These are phyloP conservation scores for Pichia thaimueangensis DNA, from an alignment of 805 yeast genomes.

Conservation along the genomic window DNA sequence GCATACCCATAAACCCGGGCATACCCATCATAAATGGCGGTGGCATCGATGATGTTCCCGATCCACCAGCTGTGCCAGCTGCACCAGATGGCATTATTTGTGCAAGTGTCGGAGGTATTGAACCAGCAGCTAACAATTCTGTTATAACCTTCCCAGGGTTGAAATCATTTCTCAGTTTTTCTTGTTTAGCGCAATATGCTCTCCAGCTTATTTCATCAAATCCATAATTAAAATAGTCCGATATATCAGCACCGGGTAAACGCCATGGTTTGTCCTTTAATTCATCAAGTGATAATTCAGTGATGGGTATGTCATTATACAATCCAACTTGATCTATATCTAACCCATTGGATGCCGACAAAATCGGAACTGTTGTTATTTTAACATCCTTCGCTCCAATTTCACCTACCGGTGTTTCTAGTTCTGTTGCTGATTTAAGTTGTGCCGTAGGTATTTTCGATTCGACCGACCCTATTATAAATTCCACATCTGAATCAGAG, in stretches of 20 bases:
- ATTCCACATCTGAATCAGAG: constrained; percentile 63
- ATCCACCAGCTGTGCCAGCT: constrained; percentile 1
- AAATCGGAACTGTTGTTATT: constrained; percentile 26
- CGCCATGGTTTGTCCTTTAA: constrained; percentile 97
- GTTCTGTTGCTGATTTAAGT: constrained; percentile 11
- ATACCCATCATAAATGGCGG: constrained; percentile 27
- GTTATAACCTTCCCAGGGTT: constrained; percentile 76
- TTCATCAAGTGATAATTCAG: constrained; percentile 71
- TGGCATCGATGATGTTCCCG: constrained; percentile 13
- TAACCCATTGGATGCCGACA: constrained; percentile 37
- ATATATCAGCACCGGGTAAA: constrained; percentile 89
- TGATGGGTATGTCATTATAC: constrained; percentile 74
- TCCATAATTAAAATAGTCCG: constrained; percentile 94
- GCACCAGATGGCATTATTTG: constrained; percentile 26
- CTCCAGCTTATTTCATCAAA: constrained; percentile 96
- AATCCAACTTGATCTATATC: constrained; percentile 72
- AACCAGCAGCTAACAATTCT: constrained; percentile 38
- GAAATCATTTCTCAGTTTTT: constrained; percentile 69
- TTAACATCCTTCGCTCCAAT: constrained; percentile 12
- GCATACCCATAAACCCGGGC: constrained; percentile 23
- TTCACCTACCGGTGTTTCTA: constrained; percentile 16
- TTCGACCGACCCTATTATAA: constrained; percentile 52
- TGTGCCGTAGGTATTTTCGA: constrained; percentile 17
- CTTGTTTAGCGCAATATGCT: constrained; percentile 84
- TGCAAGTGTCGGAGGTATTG: constrained; percentile 25